Conservation (phyloP, 805 yeast genomes). For the Jamesozyma gamospora region DNA sequence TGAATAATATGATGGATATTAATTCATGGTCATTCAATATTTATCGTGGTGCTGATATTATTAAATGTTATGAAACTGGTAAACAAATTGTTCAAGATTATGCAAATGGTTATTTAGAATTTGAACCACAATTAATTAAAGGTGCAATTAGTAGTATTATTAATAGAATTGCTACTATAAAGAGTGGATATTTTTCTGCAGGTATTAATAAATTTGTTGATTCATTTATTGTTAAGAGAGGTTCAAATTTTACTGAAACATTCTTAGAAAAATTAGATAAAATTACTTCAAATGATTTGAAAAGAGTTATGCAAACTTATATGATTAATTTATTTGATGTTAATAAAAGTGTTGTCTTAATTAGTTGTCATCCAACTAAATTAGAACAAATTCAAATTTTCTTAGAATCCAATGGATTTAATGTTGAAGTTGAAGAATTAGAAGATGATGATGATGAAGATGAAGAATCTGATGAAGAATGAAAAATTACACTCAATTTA, state of each 20-base stretch:
- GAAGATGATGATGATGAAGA: slow-evolving; percentile 29
- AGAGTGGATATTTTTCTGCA: slow-evolving; percentile 54
- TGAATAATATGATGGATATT: slow-evolving; percentile 49
- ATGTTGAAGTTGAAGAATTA: slow-evolving; percentile 48
- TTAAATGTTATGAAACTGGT: slow-evolving; percentile 51
- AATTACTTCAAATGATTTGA: slow-evolving; percentile 37
- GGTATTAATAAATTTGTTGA: slow-evolving; percentile 60
- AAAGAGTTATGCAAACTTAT: slow-evolving; percentile 41
- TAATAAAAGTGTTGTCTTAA: slow-evolving; percentile 47
- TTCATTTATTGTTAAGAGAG: slow-evolving; percentile 56
- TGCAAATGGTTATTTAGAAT: slow-evolving; percentile 41
- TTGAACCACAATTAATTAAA: slow-evolving; percentile 53
- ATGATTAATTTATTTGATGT: slow-evolving; percentile 56
- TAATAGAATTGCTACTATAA: slow-evolving; percentile 56
- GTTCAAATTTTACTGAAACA: slow-evolving; percentile 48
- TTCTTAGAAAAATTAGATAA: slow-evolving; percentile 45
- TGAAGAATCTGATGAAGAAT: slow-evolving; percentile 9
- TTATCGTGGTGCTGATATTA: slow-evolving; percentile 77
- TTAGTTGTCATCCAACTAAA: slow-evolving; percentile 65
- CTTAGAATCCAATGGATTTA: slow-evolving; percentile 48
- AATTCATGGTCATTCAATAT: slow-evolving; percentile 59
- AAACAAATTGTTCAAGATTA: slow-evolving; percentile 52
- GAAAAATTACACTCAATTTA: neutral
- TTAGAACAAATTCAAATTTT: slow-evolving; percentile 36
- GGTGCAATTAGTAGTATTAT: slow-evolving; percentile 74